Evolutionary conservation across 768 basidiomycete genomes (phyloP), one percentile per base, ranked within the genome.

Genomic region (Amanita fuliginea): DNA sequence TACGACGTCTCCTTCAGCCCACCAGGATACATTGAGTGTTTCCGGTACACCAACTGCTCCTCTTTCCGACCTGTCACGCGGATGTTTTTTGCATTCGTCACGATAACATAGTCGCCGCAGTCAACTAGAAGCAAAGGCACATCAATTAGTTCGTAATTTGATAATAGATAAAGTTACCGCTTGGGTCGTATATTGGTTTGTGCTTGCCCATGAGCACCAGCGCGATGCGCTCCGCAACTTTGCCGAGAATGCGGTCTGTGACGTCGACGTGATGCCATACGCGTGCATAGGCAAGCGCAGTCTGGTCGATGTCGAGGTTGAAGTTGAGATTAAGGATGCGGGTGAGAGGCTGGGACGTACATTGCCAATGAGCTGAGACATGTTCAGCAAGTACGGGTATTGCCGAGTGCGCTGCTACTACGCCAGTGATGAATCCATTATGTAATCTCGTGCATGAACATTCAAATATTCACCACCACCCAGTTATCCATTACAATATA

Each of bases 121-220:
- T 99, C 96, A 55, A 87, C 95, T 47, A 35, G 16, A 54, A 11
- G 36, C 13, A 46, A 26, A 24, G 13, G 30, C 10, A 28, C 1
- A 18, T 34, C 45, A 10, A 40, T 32, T 7, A 3, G 44, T 14
- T 13, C 30, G 28, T 14, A 14, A 10, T 34, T 22, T 11, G 18
- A 28, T 13, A 13, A 4, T 24, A 52, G 10, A 54, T 92, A 79
- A 28, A 43, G 24, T 14, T 24, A 47, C 46, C 46, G 55, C 84
- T 77, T 8, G 90, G 91, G 67, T 98, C 92, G 59, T 89, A 98
- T 35, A 94, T 90, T 5, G 95, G 94, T 62, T 98, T 99, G 66
- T 98, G 93, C 69, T 98, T 99, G 61, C 95, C 96, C 95, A 97
- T 97, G 41, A 99, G 75, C 28, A 93, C 92, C 51, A 90, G 77